A percentile compares a stretch with the other conserved stretches of the same genome.
These are phyloP conservation scores for Somion occarium DNA, from an alignment of 1,284 basidiomycete species.

Conservation along the genomic window DNA sequence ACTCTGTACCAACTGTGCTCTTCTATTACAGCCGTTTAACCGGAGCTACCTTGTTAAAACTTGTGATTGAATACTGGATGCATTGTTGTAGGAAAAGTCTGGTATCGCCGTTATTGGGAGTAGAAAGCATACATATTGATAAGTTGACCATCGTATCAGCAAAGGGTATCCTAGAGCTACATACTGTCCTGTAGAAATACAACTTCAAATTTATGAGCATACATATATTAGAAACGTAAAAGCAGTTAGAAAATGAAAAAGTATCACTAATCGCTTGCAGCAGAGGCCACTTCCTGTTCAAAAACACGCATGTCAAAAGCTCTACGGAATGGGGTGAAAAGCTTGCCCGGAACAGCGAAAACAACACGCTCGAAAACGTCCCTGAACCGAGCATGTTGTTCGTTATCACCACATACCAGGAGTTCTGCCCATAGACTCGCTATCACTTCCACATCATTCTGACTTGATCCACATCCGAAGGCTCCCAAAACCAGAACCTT, in stretches of 20 bases:
- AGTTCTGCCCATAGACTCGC: constrained; percentile 58
- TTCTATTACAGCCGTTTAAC: no score
- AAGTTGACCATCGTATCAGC: no score
- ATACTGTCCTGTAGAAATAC: not conserved
- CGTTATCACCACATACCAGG: constrained; percentile 34
- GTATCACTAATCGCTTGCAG: constrained; percentile 10
- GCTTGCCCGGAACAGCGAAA: constrained; percentile 39
- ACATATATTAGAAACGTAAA: no score
- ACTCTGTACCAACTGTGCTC: no score
- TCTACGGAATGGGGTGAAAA: constrained; percentile 32
- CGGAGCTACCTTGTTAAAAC: no score
- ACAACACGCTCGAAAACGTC: constrained; percentile 39
- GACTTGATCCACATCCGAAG: constrained; percentile 41
- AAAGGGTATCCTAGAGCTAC: not conserved
- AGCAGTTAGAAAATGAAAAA: not conserved
- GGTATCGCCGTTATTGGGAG: no score
- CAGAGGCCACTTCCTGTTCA: constrained; percentile 34
- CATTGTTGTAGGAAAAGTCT: no score
- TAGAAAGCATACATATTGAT: no score
- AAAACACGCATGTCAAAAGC: constrained; percentile 40
- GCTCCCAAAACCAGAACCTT: constrained; percentile 40
- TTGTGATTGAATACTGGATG: no score
- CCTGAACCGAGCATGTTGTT: constrained; percentile 31
- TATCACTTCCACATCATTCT: constrained; percentile 43
- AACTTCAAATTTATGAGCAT: not conserved